Base-by-base conservation (phyloP, 305 asterid species). In the Fraxinus greggii region DNA sequence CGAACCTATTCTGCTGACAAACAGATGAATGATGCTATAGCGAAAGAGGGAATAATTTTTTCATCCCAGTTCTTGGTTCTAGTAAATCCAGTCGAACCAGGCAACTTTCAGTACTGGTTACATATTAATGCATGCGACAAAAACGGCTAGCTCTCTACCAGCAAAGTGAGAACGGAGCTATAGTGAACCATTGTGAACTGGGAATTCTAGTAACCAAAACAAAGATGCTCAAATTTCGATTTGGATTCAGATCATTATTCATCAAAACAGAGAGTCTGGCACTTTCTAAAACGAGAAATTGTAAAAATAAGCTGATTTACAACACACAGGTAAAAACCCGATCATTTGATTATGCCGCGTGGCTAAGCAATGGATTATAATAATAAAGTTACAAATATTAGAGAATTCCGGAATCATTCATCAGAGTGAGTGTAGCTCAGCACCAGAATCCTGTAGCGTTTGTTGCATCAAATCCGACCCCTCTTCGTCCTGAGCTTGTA, bases 401-500 rank as follows among this genome's bases (percentile, higher is more conserved):
- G 17, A 36, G 67, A 78, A 72, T 73, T 63, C 78, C 63, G 21
- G 79, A 72, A 35, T 78, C 84, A 63, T 78, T 77, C 35, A 67
- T 83, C 72, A 56, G 10, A 79, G 78, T 23, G 85, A 78, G 45
- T 74, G 88, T 29, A 82, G 78, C 51, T 73, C 85, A 0, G 69
- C 72, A 15, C 65, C 72, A 24, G 80, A 76, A 85, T 88, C 90
- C 8, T 84, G 88, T 78, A 91, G 67, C 1, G 89, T 51, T 73
- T 86, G 93, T 63, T 89, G 92, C 89, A 90, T 80, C 67, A 90
- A 76, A 75, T 90, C 93, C 2, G 93, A 83, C 48, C 87, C 91
- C 33, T 92, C 95, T 77, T 91, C 94, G 56, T 91, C 97, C 42
- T 88, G 95, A 26, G 87, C 70, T 73, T 88, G 97, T 80, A 87